A percentile compares a stretch with the other conserved stretches of the same genome.
Conservation (phyloP, 176 grass and related monocot species). For the Triticum dicoccoides region DNA sequence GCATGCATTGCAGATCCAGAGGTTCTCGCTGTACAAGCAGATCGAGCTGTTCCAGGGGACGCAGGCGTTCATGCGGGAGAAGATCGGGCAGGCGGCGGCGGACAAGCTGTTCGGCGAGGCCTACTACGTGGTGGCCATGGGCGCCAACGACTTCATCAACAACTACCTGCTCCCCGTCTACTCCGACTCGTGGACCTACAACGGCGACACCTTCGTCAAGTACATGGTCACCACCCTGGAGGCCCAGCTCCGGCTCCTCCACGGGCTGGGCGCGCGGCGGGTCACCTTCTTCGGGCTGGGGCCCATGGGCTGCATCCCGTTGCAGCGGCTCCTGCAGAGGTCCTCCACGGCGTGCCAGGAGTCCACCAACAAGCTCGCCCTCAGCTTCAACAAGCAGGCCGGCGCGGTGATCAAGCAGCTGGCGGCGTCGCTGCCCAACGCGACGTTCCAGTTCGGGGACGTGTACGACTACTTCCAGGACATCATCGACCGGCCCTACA, state of each 20-base stretch:
- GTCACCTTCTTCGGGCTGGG: constrained; percentile 91
- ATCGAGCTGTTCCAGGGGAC: constrained; percentile 94
- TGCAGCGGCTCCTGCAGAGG: constrained; percentile 59
- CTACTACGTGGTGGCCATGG: constrained; percentile 80
- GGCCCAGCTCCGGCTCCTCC: constrained; percentile 53
- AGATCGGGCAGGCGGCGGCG: constrained; percentile 51
- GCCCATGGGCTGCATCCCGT: constrained; percentile 94
- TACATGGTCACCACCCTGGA: constrained; percentile 68
- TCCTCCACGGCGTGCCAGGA: constrained; percentile 69
- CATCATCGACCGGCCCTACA: constrained; percentile 60
- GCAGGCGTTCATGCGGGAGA: constrained; percentile 72
- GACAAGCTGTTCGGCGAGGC: constrained; percentile 62
- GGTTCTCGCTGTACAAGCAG: constrained; percentile 96
- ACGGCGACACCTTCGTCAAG: constrained; percentile 55
- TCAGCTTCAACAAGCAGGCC: constrained; percentile 65
- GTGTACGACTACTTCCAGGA: constrained; percentile 89
- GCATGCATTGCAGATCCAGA: constrained; percentile 56
- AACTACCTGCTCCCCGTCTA: constrained; percentile 93
- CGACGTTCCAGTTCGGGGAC: constrained; percentile 73
- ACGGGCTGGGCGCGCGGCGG: constrained; percentile 55
- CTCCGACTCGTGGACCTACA: constrained; percentile 89
- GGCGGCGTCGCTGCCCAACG: constrained; percentile 50
- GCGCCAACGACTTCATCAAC: constrained; percentile 99
- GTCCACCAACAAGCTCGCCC: constrained; percentile 74
- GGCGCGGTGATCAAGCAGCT: constrained; percentile 29